Evolutionary conservation across 306 rosid genomes (phyloP), one percentile per base, ranked within the genome.

Genomic region (Malus sieversii): DNA sequence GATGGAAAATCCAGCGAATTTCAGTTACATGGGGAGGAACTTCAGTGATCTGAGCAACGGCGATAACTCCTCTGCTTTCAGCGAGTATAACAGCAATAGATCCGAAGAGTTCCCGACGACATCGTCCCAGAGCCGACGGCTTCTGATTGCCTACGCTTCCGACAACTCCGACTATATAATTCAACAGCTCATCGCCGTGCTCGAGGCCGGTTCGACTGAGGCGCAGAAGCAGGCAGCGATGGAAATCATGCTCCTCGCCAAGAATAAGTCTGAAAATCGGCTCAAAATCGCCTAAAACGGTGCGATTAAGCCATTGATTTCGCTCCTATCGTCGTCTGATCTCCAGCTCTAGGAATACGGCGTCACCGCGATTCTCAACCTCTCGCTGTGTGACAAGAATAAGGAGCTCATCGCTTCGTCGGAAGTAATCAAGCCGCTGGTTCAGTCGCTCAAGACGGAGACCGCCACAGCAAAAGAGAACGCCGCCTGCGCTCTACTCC

Each of bases 31-130:
- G 85, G 96, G 90, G 6, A 81, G 88, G 60, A 85, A 59, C 45
- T 82, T 90, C 73, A 87, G 89, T 71, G 85, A 88, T 72, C 84
- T 87, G 27, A 81, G 82, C 62, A 79, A 75, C 84, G 89, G 74
- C 51, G 90, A 89, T 3, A 66, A 65, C 9, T 86, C 97, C n/a
- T 84, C 97, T 19, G 97, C 99, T 55, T 95, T 95, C 74, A 92
- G 99, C 81, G 99, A 95, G 61, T 92, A 97, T 62, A 89, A 89
- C 77, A 95, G 99, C 74, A 97, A 95, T 71, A 84, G 93, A 89
- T 95, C 99, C 82, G 93, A 96, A 32, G 99, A 95, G 84, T 95
- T 95, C 69, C 81, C 86, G n/a, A 44, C 96, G 30, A 78, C 86
- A 20, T 86, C 97, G 8, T 86, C 93, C 0, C 90, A 90, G 73